Evolutionary conservation across 2,329 filamentous ascomycete genomes (phyloP), one percentile per base, ranked within the genome.

Genomic region (Stemphylium lycopersici): DNA sequence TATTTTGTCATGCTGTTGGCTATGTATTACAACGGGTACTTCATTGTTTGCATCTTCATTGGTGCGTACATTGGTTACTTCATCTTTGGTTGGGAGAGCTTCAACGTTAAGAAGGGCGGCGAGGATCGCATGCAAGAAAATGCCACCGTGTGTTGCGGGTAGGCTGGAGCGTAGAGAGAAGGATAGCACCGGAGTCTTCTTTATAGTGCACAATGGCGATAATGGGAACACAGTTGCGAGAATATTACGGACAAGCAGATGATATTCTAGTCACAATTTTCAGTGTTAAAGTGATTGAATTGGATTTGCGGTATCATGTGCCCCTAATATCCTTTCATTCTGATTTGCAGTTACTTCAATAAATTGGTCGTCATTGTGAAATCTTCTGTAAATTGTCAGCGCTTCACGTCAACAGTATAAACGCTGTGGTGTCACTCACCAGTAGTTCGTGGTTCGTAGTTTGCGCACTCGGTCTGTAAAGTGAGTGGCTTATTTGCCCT

Each of bases 1-100:
- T 96, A 93, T 72, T 87, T 93, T 65, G 75, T 93, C 65, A 93
- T 95, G 90, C 74, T 90, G 77, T 69, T 87, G 20, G 84, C 84
- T 3, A 87, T 87, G 84, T 87, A 87, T 63, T 87, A 83, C 71
- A 87, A 87, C 54, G 83, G 79, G 10, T 95, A 92, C 75, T 81
- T 95, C 60, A 90, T 92, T 46, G 73, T 75, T 15, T 75, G 69
- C 48, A 74, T 75, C 51, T 75, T 75, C 59, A 70, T 74, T 37
- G 71, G 72, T 12, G 68, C 69, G 20, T 75, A 65, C 48, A 42
- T 74, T 36, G 72, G 71, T 20, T 73, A 70, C 56, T 73, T 74
- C 49, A 63, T 72, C 47, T 74, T 73, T 24, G 69, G 72, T 0
- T 75, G 71, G 68, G 71, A 74, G 62, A 69, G 63, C 48, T 68